These are phyloP conservation scores for Anacardium occidentale DNA, from an alignment of 345 rosid species.

Conservation along the genomic window DNA sequence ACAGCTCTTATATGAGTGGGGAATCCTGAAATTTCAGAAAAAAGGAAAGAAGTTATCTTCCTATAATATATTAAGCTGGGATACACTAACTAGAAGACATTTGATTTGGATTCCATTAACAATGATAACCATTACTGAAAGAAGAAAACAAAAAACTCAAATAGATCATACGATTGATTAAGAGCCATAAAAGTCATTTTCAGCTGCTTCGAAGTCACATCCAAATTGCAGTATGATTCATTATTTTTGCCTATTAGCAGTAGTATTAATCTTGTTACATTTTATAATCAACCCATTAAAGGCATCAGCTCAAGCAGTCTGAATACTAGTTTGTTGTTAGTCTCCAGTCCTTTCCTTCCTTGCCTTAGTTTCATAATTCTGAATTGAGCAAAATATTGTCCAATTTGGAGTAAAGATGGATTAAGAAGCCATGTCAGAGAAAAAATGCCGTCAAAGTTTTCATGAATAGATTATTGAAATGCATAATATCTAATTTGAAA, in stretches of 20 bases:
- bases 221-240: background rate
- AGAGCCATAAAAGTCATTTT: too few species aligned
- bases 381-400: background rate
- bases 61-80: background rate
- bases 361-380: too few species aligned
- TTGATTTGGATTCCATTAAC: background rate
- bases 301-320: background rate
- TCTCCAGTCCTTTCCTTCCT: too few species aligned
- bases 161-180: background rate
- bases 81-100: background rate
- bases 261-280: too few species aligned
- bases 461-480: background rate
- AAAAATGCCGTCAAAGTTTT: background rate
- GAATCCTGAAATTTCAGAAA: background rate
- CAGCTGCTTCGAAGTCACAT: background rate
- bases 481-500: too few species aligned
- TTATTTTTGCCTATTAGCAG: background rate
- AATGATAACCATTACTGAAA: background rate
- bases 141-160: background rate
- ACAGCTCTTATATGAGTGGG: background rate
- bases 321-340: too few species aligned
- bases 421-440: background rate
- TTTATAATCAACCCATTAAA: background rate
- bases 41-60: background rate
- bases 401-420: background rate